Evolutionary conservation across 148 eudicot species (phyloP).

Genomic region (Amaranthus cruentus): DNA sequence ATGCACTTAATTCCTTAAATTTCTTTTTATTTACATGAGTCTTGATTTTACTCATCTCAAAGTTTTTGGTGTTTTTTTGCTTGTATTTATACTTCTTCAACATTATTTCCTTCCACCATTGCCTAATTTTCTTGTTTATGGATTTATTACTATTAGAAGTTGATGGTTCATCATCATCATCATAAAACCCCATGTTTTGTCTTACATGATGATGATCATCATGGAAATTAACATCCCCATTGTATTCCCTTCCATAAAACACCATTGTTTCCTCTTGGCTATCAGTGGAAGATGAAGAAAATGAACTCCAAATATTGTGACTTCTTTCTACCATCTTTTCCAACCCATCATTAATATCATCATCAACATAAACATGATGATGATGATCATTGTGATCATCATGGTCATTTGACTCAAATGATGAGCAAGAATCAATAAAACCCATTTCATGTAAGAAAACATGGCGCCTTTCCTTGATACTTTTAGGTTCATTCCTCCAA

Average conservation of each 20-base stretch:
- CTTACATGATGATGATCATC: slow-evolving; percentile 25
- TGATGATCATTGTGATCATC: not conserved
- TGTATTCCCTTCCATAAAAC: slow-evolving; percentile 27
- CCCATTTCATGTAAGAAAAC: slow-evolving; percentile 52
- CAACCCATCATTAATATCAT: slow-evolving; percentile 12
- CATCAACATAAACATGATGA: not conserved
- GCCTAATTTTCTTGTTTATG: too few relatives aligned
- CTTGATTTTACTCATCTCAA: too few relatives aligned
- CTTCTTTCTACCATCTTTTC: slow-evolving; percentile 29
- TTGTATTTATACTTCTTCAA: too few relatives aligned
- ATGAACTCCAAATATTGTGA: slow-evolving; percentile 35
- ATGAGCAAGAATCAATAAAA: slow-evolving; percentile 26
- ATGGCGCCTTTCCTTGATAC: slow-evolving; percentile 57
- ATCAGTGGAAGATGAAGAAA: slow-evolving; percentile 14
- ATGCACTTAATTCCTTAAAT: slow-evolving; percentile 22
- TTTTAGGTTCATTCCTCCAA: slow-evolving; percentile 54
- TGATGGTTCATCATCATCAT: too few relatives aligned
- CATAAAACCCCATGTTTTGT: too few relatives aligned
- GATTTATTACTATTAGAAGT: too few relatives aligned
- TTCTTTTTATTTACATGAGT: too few relatives aligned
- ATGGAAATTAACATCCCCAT: slow-evolving; percentile 34
- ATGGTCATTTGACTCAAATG: not conserved
- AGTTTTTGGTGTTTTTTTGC: too few relatives aligned
- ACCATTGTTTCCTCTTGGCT: slow-evolving; percentile 12
- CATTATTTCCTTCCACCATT: too few relatives aligned